Conservation (phyloP, 2,329 filamentous ascomycete species). For the Botrytis pseudocinerea region DNA sequence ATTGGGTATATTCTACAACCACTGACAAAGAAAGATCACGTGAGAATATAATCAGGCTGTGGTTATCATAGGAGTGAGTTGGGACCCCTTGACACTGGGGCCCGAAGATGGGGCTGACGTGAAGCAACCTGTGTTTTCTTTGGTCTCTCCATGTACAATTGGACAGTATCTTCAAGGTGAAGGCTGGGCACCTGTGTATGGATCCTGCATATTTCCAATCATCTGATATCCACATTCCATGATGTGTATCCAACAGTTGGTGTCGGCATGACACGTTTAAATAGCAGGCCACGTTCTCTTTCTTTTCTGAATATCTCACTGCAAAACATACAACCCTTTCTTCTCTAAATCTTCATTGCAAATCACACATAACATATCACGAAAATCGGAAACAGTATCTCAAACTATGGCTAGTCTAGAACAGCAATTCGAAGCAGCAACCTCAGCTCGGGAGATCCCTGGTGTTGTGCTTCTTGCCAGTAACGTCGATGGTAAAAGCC, state of each 20-base stretch:
- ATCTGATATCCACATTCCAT: neutral
- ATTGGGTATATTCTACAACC: neutral
- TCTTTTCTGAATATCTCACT: neutral
- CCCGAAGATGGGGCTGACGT: neutral
- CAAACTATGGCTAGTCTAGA: slow-evolving; percentile 29
- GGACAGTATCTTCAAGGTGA: neutral
- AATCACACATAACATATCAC: neutral
- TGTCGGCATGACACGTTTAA: neutral
- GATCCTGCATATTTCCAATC: neutral
- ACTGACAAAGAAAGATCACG: neutral
- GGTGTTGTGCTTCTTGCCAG: slow-evolving; percentile 31
- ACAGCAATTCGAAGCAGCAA: slow-evolving; percentile 27
- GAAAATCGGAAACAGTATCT: neutral
- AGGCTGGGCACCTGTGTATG: neutral
- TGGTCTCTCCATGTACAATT: neutral
- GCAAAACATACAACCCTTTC: neutral
- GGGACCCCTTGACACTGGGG: neutral
- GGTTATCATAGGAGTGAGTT: neutral
- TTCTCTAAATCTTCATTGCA: neutral
- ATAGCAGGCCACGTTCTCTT: neutral
- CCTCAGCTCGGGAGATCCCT: slow-evolving; percentile 28
- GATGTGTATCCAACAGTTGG: neutral
- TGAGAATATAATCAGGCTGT: neutral
- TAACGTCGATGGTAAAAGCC: slow-evolving; percentile 27
- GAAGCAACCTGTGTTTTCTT: neutral